These are phyloP conservation scores for Aspergillus mulundensis DNA, from an alignment of 495 filamentous ascomycete genomes.

Conservation along the genomic window DNA sequence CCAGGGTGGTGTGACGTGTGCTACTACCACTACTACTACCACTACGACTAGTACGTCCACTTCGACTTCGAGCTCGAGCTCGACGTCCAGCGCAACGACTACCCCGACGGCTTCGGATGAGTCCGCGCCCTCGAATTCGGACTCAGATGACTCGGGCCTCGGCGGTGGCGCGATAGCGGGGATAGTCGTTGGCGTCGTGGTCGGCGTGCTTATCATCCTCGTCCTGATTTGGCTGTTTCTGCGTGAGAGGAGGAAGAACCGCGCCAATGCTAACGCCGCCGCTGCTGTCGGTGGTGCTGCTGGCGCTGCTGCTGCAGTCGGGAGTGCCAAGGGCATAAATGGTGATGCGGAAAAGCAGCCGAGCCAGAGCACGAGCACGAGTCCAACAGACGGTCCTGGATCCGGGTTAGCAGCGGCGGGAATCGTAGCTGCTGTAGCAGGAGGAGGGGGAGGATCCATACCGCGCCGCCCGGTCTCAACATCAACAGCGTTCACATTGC, in stretches of 20 bases:
- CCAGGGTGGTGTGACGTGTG: slow-evolving; percentile 21
- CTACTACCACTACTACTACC: background rate
- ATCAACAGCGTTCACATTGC: background rate
- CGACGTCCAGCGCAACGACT: no score
- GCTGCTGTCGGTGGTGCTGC: background rate
- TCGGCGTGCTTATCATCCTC: slow-evolving; percentile 25
- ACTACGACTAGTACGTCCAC: background rate
- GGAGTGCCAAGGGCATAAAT: background rate
- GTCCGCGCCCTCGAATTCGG: background rate
- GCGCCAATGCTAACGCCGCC: background rate
- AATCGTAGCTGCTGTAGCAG: background rate
- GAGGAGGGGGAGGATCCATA: background rate
- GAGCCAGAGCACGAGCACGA: background rate
- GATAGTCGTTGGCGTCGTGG: slow-evolving; percentile 28
- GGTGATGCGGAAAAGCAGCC: background rate
- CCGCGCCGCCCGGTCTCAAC: slow-evolving; percentile 4
- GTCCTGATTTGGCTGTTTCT: slow-evolving; percentile 22
- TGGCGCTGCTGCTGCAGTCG: background rate
- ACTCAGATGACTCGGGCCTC: slow-evolving; percentile 11
- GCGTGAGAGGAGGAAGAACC: slow-evolving; percentile 16
- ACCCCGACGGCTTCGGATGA: background rate
- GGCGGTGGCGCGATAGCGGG: slow-evolving; percentile 30
- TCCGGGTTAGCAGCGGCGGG: background rate
- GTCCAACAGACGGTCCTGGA: background rate
- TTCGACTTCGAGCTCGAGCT: background rate